Evolutionary conservation across 2,329 filamentous ascomycete genomes (phyloP), one percentile per base, ranked within the genome.

Genomic region (Huntiella moniliformis): DNA sequence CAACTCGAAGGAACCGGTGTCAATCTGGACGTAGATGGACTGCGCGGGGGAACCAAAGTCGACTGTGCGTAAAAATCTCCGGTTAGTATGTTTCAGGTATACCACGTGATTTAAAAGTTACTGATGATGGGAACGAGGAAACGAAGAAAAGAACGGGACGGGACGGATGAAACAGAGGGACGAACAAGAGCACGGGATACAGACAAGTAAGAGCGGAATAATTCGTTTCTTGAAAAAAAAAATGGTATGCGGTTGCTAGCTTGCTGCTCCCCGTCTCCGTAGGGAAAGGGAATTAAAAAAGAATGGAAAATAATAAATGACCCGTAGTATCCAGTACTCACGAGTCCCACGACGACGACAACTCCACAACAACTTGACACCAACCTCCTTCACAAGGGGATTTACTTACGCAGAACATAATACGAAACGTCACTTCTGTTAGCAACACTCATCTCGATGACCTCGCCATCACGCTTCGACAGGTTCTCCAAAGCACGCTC

Each of bases 1-100:
- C 31, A 75, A 61, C 59, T 75, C 71, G 52, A 72, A 74, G 7
- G 70, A 74, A 39, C 72, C 71, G 0, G 73, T 75, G 55, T 76
- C 72, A 46, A 76, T 56, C 54, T 73, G 70, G 8, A 73, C 68
- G 47, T 62, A 69, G 43, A 74, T 64, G 2, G 62, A 54, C 51
- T 75, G 71, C 1, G 65, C 58, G 11, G 72, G 72, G 3, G 64
- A 73, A 40, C 72, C 72, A 42, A 75, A 67, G 49, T 63, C 61
- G 51, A 73, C 48, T 49, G 17, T 38, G 37, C 38, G 28, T 41
- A 8, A 47, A 47, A 47, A 47, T 33, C 34, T 47, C 45, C 42
- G 45, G 42, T 40, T 47, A 34, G 42, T 39, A 42, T 47, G 32
- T 42, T 32, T 45, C 44, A 39, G 15, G 44, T 45, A 16, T 33